Evolutionary conservation across 345 rosid species (phyloP).

Genomic region (Corymbia maculata): DNA sequence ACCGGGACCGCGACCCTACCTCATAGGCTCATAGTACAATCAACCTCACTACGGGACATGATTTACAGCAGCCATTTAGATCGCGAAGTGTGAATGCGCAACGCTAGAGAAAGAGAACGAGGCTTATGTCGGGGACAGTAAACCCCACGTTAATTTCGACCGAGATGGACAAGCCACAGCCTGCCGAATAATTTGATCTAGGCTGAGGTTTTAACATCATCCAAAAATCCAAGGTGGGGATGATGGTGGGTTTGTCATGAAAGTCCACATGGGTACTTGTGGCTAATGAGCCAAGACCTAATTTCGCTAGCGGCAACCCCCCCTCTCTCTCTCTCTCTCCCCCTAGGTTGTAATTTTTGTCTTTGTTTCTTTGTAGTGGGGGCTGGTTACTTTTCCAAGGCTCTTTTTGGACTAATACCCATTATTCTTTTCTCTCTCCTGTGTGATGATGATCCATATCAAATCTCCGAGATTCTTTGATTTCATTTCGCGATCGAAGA

Average conservation of each 20-base stretch:
- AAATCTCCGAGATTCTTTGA: neutral
- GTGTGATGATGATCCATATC: neutral
- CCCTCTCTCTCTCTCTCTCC: neutral
- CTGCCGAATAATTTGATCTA: neutral
- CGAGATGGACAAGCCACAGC: neutral
- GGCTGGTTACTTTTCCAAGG: neutral
- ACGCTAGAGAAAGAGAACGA: neutral
- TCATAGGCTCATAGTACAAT: neutral
- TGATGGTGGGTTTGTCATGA: neutral
- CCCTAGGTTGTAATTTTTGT: neutral
- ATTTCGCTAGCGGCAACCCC: neutral
- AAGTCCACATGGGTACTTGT: neutral
- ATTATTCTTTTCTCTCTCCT: neutral
- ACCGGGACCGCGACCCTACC: neutral
- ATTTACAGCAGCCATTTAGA: neutral
- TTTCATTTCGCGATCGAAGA: neutral
- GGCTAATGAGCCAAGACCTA: neutral
- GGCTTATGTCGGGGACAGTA: neutral
- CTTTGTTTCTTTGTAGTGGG: neutral
- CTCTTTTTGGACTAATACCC: neutral
- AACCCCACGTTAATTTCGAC: neutral
- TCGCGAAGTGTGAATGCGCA: too few relatives aligned
- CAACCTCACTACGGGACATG: neutral
- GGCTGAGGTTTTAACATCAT: neutral
- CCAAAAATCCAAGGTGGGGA: neutral